phyloP scores from a whole-genome alignment of 768 basidiomycete species.

The Leccinellum albellum region DNA sequence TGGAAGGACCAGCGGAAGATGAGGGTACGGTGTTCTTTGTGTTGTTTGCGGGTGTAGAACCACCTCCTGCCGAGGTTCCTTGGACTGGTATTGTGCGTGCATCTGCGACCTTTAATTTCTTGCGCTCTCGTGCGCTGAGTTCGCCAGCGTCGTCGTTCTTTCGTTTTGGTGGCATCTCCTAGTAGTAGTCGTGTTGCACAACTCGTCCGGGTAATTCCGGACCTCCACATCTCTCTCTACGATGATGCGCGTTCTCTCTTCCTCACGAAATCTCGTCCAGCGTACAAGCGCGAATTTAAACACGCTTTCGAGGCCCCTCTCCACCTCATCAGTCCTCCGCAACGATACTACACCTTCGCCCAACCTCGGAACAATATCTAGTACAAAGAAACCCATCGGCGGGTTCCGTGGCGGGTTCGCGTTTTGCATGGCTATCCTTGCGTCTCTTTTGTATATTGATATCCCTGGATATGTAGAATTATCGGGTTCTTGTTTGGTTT shows the following conservation, averaged over 20 bases:
- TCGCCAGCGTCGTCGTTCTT: constrained; percentile 30
- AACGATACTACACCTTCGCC: constrained; percentile 41
- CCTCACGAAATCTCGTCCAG: constrained; percentile 14
- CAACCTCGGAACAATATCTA: constrained; percentile 52
- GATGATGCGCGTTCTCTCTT: constrained; percentile 35
- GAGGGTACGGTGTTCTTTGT: constrained; percentile 30
- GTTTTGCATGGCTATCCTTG: constrained; percentile 5
- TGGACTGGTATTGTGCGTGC: constrained; percentile 73
- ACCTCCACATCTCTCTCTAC: background rate
- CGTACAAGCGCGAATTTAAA: constrained; percentile 7
- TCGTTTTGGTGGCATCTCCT: constrained; percentile 41
- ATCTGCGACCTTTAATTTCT: constrained; percentile 60
- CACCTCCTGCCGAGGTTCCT: constrained; percentile 13
- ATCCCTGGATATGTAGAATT: constrained; percentile 42
- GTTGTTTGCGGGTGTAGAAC: constrained; percentile 4
- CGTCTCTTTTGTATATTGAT: background rate
- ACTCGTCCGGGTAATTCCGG: constrained; percentile 25
- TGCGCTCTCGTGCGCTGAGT: constrained; percentile 48
- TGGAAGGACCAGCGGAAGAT: constrained; percentile 35
- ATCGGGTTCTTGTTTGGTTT: constrained; percentile 88
- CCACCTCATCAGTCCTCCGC: constrained; percentile 40
- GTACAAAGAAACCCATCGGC: constrained; percentile 72
- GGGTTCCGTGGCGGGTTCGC: constrained; percentile 63
- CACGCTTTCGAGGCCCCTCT: constrained; percentile 35
- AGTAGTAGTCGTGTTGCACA: background rate